phyloP scores from a whole-genome alignment of 768 basidiomycete species.

The Lactifluus piperatus region DNA sequence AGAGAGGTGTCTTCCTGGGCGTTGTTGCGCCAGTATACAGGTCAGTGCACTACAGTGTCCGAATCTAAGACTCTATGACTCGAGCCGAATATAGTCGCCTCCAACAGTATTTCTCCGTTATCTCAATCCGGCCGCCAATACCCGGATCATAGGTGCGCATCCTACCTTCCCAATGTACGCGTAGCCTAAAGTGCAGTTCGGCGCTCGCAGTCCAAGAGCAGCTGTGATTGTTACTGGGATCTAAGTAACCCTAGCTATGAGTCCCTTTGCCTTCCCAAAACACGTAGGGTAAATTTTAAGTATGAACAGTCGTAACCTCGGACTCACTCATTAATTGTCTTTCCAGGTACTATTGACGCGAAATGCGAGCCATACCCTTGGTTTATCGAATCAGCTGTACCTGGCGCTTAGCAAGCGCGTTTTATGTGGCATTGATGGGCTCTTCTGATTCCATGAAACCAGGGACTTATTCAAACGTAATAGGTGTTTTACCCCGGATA shows the following conservation, averaged over 20 bases:
- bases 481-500: conserved; percentile 21
- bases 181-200: conserved; percentile 17
- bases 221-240: conserved; percentile 39
- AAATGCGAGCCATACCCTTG: conserved; percentile 31
- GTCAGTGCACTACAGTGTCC: not conserved
- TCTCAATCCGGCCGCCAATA: conserved; percentile 12
- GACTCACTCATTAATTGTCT: not conserved
- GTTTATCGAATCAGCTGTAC: conserved; percentile 36
- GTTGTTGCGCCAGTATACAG: conserved; percentile 34
- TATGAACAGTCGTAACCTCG: not conserved
- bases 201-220: conserved; percentile 33
- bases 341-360: conserved; percentile 35
- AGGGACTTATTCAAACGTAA: conserved; percentile 24
- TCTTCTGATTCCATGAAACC: not conserved
- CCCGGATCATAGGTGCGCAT: conserved; percentile 4
- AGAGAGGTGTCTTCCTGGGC: conserved; percentile 34
- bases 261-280: conserved; percentile 38
- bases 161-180: not conserved
- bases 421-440: not conserved
- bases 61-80: not conserved
- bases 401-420: conserved; percentile 35
- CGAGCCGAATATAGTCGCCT: conserved; percentile 34
- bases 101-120: conserved; percentile 32
- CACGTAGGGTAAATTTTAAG: conserved; percentile 32
- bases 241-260: conserved; percentile 36